These are phyloP conservation scores for Sarcocystis neurona DNA, from an alignment of 169 alveolate species.

Conservation along the genomic window DNA sequence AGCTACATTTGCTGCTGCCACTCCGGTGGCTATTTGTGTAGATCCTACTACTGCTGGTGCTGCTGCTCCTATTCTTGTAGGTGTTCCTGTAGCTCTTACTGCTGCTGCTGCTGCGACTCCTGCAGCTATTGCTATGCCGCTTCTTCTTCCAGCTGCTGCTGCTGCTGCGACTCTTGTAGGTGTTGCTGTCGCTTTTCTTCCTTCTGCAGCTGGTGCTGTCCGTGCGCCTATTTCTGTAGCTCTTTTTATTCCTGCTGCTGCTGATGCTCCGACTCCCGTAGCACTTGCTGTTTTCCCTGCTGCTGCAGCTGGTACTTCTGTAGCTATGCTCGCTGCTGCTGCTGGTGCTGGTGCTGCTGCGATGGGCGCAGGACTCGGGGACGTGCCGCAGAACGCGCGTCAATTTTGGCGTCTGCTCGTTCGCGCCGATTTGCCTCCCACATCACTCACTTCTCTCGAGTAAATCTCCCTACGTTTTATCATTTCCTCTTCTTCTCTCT, in stretches of 20 bases:
- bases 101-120: no score
- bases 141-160: no score
- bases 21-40: no score
- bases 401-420: slow-evolving; percentile 3
- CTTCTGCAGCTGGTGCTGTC: not conserved
- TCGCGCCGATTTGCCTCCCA: not conserved
- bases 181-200: not conserved
- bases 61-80: no score
- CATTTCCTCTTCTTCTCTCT: not conserved
- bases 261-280: not conserved
- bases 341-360: not conserved
- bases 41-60: no score
- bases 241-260: not conserved
- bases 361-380: not conserved
- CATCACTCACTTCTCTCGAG: not conserved
- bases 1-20: no score
- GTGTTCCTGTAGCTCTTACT: no score
- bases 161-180: no score
- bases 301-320: not conserved
- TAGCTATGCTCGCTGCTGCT: not conserved
- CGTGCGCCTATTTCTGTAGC: not conserved
- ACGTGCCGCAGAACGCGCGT: slow-evolving; percentile 1
- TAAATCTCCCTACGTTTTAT: not conserved
- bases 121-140: no score
- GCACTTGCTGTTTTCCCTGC: not conserved